Conservation (phyloP, 768 basidiomycete genomes). For the Hemileccinum impolitum region DNA sequence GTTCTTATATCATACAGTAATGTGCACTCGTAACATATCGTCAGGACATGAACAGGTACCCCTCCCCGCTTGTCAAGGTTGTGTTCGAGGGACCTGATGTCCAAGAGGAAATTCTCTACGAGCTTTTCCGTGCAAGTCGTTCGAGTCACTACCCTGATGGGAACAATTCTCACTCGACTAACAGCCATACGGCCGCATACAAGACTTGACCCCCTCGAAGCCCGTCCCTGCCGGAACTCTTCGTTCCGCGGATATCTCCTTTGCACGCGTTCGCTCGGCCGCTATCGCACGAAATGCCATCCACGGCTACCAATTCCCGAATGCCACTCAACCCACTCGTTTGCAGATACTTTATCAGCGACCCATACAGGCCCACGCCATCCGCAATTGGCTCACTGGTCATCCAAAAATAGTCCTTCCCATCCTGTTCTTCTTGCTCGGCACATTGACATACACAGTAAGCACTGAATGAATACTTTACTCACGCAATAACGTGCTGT, state of each 20-base stretch:
- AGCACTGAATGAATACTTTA: constrained; percentile 21
- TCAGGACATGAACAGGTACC: constrained; percentile 84
- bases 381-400: constrained; percentile 77
- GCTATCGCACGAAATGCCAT: constrained; percentile 80
- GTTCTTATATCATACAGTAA: constrained; percentile 5
- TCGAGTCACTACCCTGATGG: neutral
- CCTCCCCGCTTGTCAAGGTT: constrained; percentile 69
- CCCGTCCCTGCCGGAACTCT: constrained; percentile 63
- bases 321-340: constrained; percentile 34
- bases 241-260: constrained; percentile 64
- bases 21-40: neutral
- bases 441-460: constrained; percentile 85
- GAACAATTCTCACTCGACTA: constrained; percentile 3
- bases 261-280: constrained; percentile 61
- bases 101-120: constrained; percentile 74
- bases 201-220: constrained; percentile 56
- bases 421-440: constrained; percentile 81
- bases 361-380: constrained; percentile 59
- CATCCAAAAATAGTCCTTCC: constrained; percentile 87
- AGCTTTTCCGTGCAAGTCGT: constrained; percentile 65
- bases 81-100: constrained; percentile 88
- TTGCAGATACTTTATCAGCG: constrained; percentile 58
- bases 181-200: constrained; percentile 81
- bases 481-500: neutral
- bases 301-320: constrained; percentile 51